Conservation (phyloP, 352 stramenopile genomes). For the Pythium brachiatum region DNA sequence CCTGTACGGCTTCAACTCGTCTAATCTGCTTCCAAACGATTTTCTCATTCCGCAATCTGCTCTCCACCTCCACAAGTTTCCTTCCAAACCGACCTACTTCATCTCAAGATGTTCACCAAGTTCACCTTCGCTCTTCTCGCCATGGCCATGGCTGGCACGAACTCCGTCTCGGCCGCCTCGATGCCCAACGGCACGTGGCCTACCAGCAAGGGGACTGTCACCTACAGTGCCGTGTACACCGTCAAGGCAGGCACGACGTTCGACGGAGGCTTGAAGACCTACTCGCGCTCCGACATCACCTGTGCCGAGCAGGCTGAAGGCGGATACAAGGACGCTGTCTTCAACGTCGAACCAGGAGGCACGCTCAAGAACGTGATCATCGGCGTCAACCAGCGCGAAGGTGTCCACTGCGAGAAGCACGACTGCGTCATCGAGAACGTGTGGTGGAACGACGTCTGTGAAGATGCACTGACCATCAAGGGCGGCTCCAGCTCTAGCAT, state of each 20-base stretch:
- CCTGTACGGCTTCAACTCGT: too few relatives aligned
- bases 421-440: slow-evolving; percentile 51
- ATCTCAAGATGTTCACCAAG: too few relatives aligned
- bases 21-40: too few relatives aligned
- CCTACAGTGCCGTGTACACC: slow-evolving; percentile 4
- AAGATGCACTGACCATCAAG: slow-evolving; percentile 44
- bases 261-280: slow-evolving; percentile 37
- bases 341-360: slow-evolving; percentile 27
- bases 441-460: slow-evolving; percentile 51
- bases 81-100: too few relatives aligned
- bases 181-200: slow-evolving; percentile 28
- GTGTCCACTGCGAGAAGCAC: slow-evolving; percentile 31
- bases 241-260: slow-evolving; percentile 26
- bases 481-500: slow-evolving; percentile 35
- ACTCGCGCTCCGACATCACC: slow-evolving; percentile 25
- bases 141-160: too few relatives aligned
- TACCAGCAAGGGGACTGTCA: slow-evolving; percentile 20
- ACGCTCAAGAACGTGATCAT: too few relatives aligned
- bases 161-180: too few relatives aligned
- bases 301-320: slow-evolving; percentile 20
- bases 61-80: too few relatives aligned
- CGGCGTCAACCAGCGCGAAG: slow-evolving; percentile 33
- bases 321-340: slow-evolving; percentile 13
- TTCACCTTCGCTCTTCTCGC: too few relatives aligned
- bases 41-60: too few relatives aligned